A percentile compares a stretch with the other conserved stretches of the same genome.
phyloP scores from a whole-genome alignment of 208 protist genomes.

The Acanthamoeba rhysodes region DNA sequence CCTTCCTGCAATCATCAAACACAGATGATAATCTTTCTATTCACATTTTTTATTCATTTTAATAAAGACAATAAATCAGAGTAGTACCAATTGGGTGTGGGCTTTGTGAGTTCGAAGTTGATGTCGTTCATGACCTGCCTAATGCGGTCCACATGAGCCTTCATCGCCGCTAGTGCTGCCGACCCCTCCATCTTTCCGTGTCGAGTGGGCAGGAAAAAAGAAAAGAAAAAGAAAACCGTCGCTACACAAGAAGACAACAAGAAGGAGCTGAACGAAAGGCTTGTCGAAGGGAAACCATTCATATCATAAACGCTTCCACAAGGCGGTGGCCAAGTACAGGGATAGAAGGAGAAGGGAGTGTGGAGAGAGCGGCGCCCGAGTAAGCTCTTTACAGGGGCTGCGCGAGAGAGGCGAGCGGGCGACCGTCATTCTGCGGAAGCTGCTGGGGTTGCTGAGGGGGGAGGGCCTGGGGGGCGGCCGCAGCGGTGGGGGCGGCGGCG shows the following conservation, averaged over 20 bases:
- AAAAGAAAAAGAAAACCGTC: too few relatives aligned
- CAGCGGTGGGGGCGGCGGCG: background rate
- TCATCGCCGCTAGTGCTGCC: slow-evolving; percentile 27
- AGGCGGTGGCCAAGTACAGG: background rate
- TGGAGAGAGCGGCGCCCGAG: background rate
- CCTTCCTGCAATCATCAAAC: slow-evolving; percentile 2
- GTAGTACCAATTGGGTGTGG: slow-evolving; percentile 21
- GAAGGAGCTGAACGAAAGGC: too few relatives aligned
- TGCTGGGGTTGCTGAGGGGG: background rate
- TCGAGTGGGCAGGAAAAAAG: too few relatives aligned
- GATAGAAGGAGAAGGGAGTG: background rate
- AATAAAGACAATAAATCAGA: background rate
- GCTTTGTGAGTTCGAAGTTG: background rate
- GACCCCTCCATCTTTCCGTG: slow-evolving; percentile 21
- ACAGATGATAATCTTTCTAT: background rate
- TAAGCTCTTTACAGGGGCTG: slow-evolving; percentile 25
- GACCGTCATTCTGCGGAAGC: slow-evolving; percentile 35
- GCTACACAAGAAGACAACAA: too few relatives aligned
- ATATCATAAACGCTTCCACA: background rate
- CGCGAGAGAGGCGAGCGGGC: background rate
- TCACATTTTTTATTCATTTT: background rate
- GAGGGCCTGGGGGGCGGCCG: background rate
- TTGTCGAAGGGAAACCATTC: too few relatives aligned
- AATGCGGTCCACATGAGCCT: slow-evolving; percentile 45
- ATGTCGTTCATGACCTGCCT: background rate